phyloP scores from a whole-genome alignment of 176 grass and related monocot genomes.

The Puya raimondii region DNA sequence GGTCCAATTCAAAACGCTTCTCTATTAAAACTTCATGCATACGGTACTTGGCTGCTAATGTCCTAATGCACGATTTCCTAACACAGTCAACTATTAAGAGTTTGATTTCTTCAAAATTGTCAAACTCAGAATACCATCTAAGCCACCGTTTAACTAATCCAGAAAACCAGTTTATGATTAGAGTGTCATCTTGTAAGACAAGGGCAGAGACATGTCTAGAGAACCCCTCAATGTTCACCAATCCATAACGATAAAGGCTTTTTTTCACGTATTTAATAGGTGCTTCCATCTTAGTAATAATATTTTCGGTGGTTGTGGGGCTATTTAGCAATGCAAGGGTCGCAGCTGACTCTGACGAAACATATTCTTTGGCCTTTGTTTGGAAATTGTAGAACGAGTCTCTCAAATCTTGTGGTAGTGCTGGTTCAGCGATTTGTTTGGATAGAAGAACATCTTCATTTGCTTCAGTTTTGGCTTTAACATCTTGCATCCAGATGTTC shows the following conservation, averaged over 20 bases:
- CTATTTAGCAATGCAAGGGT: constrained; percentile 40
- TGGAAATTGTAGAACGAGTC: constrained; percentile 83
- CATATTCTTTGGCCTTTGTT: constrained; percentile 53
- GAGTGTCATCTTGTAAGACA: constrained; percentile 84
- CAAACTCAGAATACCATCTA: constrained; percentile 58
- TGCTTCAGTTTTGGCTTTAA: constrained; percentile 57
- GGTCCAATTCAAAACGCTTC: constrained; percentile 75
- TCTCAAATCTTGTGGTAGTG: constrained; percentile 64
- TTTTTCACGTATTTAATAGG: constrained; percentile 55
- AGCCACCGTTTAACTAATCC: constrained; percentile 73
- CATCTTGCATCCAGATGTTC: constrained; percentile 83
- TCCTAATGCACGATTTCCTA: constrained; percentile 90
- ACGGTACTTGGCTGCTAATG: constrained; percentile 74
- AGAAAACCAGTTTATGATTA: constrained; percentile 92
- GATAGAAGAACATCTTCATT: constrained; percentile 66
- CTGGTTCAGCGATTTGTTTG: constrained; percentile 76
- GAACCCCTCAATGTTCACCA: constrained; percentile 70
- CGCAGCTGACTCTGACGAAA: constrained; percentile 52
- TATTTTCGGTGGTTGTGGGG: constrained; percentile 32
- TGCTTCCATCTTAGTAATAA: constrained; percentile 46
- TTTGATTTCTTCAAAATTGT: constrained; percentile 85
- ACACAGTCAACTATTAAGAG: constrained; percentile 53
- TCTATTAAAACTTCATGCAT: constrained; percentile 81
- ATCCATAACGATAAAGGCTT: constrained; percentile 67
- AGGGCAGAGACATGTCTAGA: constrained; percentile 65